Conservation (phyloP, 805 yeast species). For the Barnettozyma vustinii region DNA sequence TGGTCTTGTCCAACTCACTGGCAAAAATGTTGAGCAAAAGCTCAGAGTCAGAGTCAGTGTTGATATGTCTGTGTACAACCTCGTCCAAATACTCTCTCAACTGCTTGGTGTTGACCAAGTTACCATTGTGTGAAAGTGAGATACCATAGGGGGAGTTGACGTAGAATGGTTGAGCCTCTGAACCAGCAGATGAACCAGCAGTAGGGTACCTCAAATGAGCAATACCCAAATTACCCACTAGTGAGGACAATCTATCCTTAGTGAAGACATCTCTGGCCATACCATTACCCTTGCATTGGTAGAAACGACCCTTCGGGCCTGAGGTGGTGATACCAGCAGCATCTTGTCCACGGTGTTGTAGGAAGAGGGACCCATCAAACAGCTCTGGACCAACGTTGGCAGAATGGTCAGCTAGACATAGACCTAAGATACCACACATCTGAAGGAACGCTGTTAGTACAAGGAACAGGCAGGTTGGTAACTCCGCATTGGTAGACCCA, state of each 20-base stretch:
- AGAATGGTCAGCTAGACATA: slow-evolving; percentile 71
- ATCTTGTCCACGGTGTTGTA: slow-evolving; percentile 98
- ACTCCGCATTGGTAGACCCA: neutral
- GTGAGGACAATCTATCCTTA: slow-evolving; percentile 64
- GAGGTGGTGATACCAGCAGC: slow-evolving; percentile 99
- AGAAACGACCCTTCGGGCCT: slow-evolving; percentile 87
- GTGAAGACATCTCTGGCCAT: slow-evolving; percentile 98
- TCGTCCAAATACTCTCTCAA: slow-evolving; percentile 81
- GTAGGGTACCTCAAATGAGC: slow-evolving; percentile 96
- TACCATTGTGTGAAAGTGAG: slow-evolving; percentile 88
- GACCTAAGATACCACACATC: slow-evolving; percentile 96
- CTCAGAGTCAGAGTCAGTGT: slow-evolving; percentile 96
- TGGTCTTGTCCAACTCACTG: slow-evolving; percentile 81
- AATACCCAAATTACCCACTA: slow-evolving; percentile 92
- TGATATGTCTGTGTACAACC: slow-evolving; percentile 92
- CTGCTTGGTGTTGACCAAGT: slow-evolving; percentile 80
- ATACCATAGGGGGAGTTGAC: slow-evolving; percentile 97
- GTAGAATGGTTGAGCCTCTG: slow-evolving; percentile 98
- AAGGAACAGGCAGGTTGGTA: neutral
- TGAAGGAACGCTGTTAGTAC: slow-evolving; percentile 4
- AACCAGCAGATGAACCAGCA: slow-evolving; percentile 91
- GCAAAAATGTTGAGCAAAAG: slow-evolving; percentile 87
- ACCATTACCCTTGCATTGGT: slow-evolving; percentile 98
- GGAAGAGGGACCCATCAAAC: slow-evolving; percentile 84
- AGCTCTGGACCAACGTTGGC: slow-evolving; percentile 81